phyloP scores from a whole-genome alignment of 176 grass and related monocot species.

The Pontederia paniculata region DNA sequence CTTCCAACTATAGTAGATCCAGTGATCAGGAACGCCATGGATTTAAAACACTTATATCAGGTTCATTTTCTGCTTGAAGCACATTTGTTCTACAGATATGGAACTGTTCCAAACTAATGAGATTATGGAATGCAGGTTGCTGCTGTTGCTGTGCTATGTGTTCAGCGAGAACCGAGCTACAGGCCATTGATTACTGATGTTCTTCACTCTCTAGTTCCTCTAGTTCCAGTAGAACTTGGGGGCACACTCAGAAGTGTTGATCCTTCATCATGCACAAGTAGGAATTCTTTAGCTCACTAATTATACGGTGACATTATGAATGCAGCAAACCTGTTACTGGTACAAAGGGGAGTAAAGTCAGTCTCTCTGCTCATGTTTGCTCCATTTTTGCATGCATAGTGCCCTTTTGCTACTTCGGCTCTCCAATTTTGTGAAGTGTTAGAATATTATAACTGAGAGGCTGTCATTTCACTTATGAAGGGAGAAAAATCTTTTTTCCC shows the following conservation, averaged over 20 bases:
- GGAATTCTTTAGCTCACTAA: background rate
- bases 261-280: background rate
- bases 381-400: too few species aligned
- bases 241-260: constrained; percentile 1
- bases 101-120: background rate
- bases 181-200: constrained; percentile 20
- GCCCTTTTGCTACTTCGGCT: too few species aligned
- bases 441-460: too few species aligned
- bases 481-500: too few species aligned
- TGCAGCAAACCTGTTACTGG: background rate
- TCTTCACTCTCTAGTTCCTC: constrained; percentile 16
- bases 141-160: constrained; percentile 14
- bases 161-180: constrained; percentile 20
- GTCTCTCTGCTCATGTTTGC: too few species aligned
- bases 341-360: too few species aligned
- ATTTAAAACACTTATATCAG: constrained; percentile 91
- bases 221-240: constrained; percentile 10
- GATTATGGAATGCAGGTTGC: background rate
- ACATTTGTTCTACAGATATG: too few species aligned
- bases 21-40: constrained; percentile 77
- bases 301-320: background rate
- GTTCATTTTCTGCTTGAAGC: constrained; percentile 17
- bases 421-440: too few species aligned
- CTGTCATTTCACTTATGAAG: too few species aligned
- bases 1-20: constrained; percentile 88